A percentile compares a stretch with the other conserved stretches of the same genome.
phyloP scores from a whole-genome alignment of 345 rosid genomes.

The Gossypium turneri region DNA sequence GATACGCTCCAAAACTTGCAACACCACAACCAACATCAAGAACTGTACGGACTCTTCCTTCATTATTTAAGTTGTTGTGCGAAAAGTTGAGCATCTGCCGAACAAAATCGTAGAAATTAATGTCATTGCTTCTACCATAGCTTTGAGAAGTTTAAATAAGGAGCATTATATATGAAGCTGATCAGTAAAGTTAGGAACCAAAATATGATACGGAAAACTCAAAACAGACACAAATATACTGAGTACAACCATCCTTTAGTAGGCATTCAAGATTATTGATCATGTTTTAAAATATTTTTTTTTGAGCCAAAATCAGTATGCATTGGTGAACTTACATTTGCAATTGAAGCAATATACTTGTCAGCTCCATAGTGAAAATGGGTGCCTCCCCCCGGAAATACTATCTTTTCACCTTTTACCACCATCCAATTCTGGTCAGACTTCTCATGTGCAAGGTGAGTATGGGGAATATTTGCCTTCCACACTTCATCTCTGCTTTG shows the following conservation, averaged over 20 bases:
- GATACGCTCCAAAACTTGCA: constrained; percentile 96
- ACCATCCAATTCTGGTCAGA: constrained; percentile 99
- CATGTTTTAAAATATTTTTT: constrained; percentile 3
- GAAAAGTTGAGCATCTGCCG: constrained; percentile 92
- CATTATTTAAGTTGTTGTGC: constrained; percentile 58
- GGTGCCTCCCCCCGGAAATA: constrained; percentile 96
- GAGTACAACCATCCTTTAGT: background rate
- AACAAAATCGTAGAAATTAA: constrained; percentile 15
- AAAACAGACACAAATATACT: background rate
- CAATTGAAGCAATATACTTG: constrained; percentile 90
- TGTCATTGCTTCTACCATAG: constrained; percentile 14
- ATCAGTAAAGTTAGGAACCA: constrained; percentile 7
- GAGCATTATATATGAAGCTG: background rate
- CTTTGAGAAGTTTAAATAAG: background rate
- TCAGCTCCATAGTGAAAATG: constrained; percentile 99
- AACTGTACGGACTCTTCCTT: constrained; percentile 77
- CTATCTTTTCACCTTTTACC: constrained; percentile 89
- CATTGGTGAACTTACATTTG: constrained; percentile 58
- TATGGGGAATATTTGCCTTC: constrained; percentile 98
- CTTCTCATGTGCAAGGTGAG: constrained; percentile 95
- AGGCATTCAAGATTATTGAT: constrained; percentile 5
- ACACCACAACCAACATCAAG: constrained; percentile 99
- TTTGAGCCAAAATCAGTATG: constrained; percentile 3
- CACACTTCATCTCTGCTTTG: constrained; percentile 98
- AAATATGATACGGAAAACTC: background rate